These are phyloP conservation scores for Aspergillus conjunctus DNA, from an alignment of 495 filamentous ascomycete genomes.

Conservation along the genomic window DNA sequence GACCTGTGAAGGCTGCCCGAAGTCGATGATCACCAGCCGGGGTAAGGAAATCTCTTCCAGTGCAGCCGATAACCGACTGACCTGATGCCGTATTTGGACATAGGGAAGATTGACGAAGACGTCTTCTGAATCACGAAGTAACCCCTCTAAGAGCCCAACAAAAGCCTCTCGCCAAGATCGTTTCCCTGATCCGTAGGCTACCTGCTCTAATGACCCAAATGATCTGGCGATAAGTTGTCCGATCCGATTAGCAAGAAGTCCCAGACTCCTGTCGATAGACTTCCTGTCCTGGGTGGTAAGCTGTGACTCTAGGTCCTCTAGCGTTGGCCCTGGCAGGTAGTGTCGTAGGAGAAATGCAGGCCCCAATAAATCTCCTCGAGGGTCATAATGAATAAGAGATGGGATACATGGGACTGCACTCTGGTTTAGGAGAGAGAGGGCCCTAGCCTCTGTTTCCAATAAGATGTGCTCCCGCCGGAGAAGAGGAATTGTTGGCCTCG, in stretches of 20 bases:
- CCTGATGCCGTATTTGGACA: constrained; percentile 57
- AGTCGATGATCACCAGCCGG: constrained; percentile 58
- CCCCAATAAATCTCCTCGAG: constrained; percentile 39
- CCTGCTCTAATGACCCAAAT: constrained; percentile 55
- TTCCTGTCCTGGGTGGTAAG: constrained; percentile 41
- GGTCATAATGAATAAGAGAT: constrained; percentile 53
- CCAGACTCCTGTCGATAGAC: constrained; percentile 47
- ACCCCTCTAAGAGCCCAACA: constrained; percentile 58
- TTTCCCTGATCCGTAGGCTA: constrained; percentile 50
- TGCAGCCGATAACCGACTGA: constrained; percentile 45
- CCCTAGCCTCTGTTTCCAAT: constrained; percentile 59
- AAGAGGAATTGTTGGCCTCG: constrained; percentile 51
- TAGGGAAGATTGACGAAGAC: constrained; percentile 69
- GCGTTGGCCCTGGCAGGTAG: constrained; percentile 48
- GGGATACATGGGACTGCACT: constrained; percentile 52
- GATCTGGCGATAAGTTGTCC: constrained; percentile 44
- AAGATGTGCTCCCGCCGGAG: constrained; percentile 59
- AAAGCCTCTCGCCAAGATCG: constrained; percentile 65
- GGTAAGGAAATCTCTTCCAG: constrained; percentile 61
- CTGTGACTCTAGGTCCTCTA: constrained; percentile 42
- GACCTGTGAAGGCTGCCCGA: constrained; percentile 58
- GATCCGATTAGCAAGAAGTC: constrained; percentile 35
- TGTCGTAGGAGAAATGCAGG: constrained; percentile 53
- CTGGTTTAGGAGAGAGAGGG: constrained; percentile 51
- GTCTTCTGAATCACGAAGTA: constrained; percentile 71